phyloP scores from a whole-genome alignment of 805 yeast genomes.

The Brettanomyces anomalus region DNA sequence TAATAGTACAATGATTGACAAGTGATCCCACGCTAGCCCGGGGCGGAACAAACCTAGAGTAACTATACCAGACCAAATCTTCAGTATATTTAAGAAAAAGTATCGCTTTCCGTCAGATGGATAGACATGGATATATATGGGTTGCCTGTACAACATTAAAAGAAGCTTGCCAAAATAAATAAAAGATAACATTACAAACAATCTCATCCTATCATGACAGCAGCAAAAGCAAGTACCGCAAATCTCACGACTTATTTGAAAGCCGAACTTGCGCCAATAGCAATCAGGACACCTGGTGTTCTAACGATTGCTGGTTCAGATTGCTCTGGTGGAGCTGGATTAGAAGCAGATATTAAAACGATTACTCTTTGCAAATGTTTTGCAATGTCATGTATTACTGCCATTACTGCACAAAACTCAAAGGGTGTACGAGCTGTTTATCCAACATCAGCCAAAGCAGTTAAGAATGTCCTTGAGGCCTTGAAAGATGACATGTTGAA shows the following conservation, averaged over 20 bases:
- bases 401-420: conserved; percentile 75
- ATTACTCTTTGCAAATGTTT: conserved; percentile 66
- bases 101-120: no score
- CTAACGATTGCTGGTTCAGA: conserved; percentile 67
- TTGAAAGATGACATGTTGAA: conserved; percentile 45
- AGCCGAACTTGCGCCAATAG: conserved; percentile 1
- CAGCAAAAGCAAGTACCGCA: no score
- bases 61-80: no score
- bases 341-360: conserved; percentile 82
- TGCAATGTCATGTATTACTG: conserved; percentile 70
- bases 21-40: no score
- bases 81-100: no score
- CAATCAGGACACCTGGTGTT: conserved; percentile 24
- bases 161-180: no score
- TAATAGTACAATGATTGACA: no score
- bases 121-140: no score
- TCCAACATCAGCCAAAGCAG: conserved; percentile 33
- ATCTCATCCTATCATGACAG: no score
- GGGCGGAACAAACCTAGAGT: no score
- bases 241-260: neutral
- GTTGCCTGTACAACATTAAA: no score
- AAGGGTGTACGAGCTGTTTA: conserved; percentile 32
- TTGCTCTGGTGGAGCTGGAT: conserved; percentile 85
- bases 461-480: conserved; percentile 41
- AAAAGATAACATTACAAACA: no score